Base-by-base conservation (phyloP, 306 rosid species). In the Vigna radiata region DNA sequence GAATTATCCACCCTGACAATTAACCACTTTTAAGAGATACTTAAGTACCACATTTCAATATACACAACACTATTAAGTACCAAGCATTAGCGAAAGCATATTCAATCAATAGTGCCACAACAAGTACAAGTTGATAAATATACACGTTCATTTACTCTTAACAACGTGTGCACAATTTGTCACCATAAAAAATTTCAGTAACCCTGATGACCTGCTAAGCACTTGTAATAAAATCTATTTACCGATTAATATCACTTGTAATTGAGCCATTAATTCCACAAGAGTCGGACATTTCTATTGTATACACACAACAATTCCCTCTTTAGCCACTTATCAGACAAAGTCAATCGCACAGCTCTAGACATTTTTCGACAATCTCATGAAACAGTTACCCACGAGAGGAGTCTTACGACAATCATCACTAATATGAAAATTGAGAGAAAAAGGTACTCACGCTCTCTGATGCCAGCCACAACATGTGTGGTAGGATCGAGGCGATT, bases 401-500 rank as follows among this genome's bases (percentile, higher is more conserved):
- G 15, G 14, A 41, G 10, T 9, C 13, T 9, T 41, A 12, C 49
- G 1, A 4, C 4, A 17, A 8, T 18, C 13, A 53, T 53, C 3
- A 19, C 7, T 54, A 2, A 59, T 3, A 2, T 12, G 2, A 11
- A 67, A 67, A 66, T 2, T 44, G 21, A 43, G 21, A 43, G 18
- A 65, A 25, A 68, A 68, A 21, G 48, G 59, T 6, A 91, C 93
- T 89, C 85, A 92, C 98, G 98, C 77, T 91, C 85, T 83, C 91
- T 89, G 39, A 90, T 85, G 70, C 97, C 99, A 9, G 70, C 82
- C 44, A 92, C 87, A 48, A 90, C 88, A 73, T 85, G 89, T 11
- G 96, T 91, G 3, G 87, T 85, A 5, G 90, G 91, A 83, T 89
- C 92, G 68, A 95, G 88, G 74, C 91, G 91, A 85, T 95, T 91